Evolutionary conservation across 345 rosid species (phyloP).

Genomic region (Salix purpurea): DNA sequence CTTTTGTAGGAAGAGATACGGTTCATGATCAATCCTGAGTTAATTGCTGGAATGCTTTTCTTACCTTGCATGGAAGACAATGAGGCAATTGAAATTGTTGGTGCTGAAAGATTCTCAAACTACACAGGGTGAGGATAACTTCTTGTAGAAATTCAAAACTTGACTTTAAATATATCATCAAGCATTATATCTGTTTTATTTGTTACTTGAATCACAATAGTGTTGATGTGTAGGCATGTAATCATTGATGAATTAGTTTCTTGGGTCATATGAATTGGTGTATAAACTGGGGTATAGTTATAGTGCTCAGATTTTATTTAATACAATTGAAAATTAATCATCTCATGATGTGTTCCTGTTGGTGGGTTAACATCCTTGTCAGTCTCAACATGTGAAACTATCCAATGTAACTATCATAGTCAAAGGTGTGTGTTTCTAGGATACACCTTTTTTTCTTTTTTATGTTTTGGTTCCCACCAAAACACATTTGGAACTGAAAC

Average conservation of each 20-base stretch:
- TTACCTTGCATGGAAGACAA: slow-evolving; percentile 84
- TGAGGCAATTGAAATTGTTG: slow-evolving; percentile 83
- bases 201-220: not conserved
- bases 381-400: not conserved
- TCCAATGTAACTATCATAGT: not conserved
- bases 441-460: not conserved
- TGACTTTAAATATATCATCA: not conserved
- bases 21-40: slow-evolving; percentile 91
- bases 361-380: not conserved
- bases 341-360: not conserved
- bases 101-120: slow-evolving; percentile 78
- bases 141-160: not conserved
- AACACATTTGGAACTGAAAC: not conserved
- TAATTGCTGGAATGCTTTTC: slow-evolving; percentile 90
- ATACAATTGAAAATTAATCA: not conserved
- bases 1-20: slow-evolving; percentile 85
- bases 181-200: not conserved
- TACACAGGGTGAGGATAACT: slow-evolving; percentile 68
- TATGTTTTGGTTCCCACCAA: not conserved
- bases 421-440: not conserved
- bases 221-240: not conserved
- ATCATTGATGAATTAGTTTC: not conserved
- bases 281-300: not conserved
- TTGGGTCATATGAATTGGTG: not conserved
- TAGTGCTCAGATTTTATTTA: not conserved